Evolutionary conservation across 73 alveolate genomes (phyloP), one percentile per base, ranked within the genome.

Genomic region (Paramecium caudatum): DNA sequence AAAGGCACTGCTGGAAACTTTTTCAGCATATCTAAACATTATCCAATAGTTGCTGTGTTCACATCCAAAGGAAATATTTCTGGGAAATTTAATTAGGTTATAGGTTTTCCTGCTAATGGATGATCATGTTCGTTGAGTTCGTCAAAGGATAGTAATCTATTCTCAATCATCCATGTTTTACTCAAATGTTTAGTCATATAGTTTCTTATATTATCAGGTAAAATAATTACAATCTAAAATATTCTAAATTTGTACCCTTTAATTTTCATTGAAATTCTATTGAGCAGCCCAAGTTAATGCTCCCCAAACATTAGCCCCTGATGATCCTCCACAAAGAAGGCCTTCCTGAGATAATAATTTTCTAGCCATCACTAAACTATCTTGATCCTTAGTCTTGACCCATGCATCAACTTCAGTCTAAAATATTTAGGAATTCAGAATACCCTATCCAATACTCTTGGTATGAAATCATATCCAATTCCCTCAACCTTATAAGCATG

Each of bases 101-200:
- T n/a, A 3, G 47, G 47, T 65, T 36, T 65, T 13, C 49, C 49
- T 12, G 83, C 83, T 13, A 65, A 65, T 10, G 49, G 47, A 33
- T 36, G 47, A 13, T 65, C 83, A 25, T 9, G 43, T 13, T 90
- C 91, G 21, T 90, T 43, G 0, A 50, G 82, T 45, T 90, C 46
- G 47, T 87, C 87, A 62, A 49, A 91, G 13, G 47, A 90, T 8
- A 69, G 46, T 74, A 95, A 94, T 12, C 96, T 94, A 74, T 94
- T 85, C 70, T 90, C 98, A 50, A 93, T 83, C 98, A 96, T 95
- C 99, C 99, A 96, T 85, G 92, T 96, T 82, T 96, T 94, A 83
- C 69, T 90, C 48, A 96, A 50, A 82, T 88, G 95, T 90, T 95
- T 96, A 81, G 95, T 96, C 91, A 96, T 91, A 69, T 95, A 95